Conservation (phyloP, 192 early-diverging fungal species). For the Chytriomyces confervae region DNA sequence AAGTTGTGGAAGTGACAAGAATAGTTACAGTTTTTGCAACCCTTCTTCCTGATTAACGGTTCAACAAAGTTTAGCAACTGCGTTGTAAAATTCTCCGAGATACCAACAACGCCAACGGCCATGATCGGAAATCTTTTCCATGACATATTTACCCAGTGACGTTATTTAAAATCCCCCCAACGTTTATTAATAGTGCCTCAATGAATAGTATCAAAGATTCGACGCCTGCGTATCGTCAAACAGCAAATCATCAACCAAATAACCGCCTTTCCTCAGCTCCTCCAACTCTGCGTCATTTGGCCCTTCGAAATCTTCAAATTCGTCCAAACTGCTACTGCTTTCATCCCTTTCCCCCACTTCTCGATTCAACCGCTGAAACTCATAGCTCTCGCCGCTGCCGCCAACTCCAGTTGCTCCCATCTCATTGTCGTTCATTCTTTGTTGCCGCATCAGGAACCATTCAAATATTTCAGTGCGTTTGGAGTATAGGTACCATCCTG, state of each 20-base stretch:
- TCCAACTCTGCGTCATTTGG: slow-evolving; percentile 46
- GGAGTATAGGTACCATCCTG: background rate
- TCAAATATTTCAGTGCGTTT: slow-evolving; percentile 8
- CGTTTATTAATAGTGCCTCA: too few species aligned
- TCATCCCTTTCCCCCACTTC: background rate
- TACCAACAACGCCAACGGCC: too few species aligned
- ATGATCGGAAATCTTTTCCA: too few species aligned
- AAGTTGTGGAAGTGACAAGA: too few species aligned
- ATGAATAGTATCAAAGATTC: background rate
- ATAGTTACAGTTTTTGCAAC: too few species aligned
- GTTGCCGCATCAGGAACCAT: slow-evolving; percentile 12
- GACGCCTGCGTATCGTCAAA: slow-evolving; percentile 9
- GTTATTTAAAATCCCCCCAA: too few species aligned
- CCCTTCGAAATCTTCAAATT: slow-evolving; percentile 37
- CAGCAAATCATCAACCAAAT: slow-evolving; percentile 33
- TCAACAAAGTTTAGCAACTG: too few species aligned
- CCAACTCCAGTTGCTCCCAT: background rate
- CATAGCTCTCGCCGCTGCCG: slow-evolving; percentile 19
- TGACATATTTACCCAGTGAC: too few species aligned
- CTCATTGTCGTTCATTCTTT: background rate
- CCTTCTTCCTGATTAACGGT: too few species aligned
- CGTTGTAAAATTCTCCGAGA: too few species aligned
- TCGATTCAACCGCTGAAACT: slow-evolving; percentile 22
- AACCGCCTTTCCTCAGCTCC: slow-evolving; percentile 34
- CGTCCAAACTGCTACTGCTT: background rate